Percentiles rank a stretch among this genome's conserved stretches.
Conservation (phyloP, 2,329 filamentous ascomycete genomes). For the Mycosphaerella sp. region DNA sequence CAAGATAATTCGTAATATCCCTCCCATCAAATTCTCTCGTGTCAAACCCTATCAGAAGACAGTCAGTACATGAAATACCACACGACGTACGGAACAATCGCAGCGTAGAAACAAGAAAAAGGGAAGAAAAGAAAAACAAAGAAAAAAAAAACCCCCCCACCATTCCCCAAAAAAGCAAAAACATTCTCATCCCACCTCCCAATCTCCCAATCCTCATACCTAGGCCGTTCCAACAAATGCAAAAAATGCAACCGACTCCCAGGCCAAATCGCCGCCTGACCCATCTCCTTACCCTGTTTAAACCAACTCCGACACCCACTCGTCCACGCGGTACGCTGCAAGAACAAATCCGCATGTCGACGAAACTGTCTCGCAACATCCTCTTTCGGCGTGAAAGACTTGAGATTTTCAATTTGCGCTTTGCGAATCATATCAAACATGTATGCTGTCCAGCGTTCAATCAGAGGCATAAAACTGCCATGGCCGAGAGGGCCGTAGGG, state of each 20-base stretch:
- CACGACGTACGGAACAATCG: background rate
- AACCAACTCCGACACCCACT: slow-evolving; percentile 34
- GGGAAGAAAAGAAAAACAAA: background rate
- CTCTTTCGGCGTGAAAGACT: slow-evolving; percentile 35
- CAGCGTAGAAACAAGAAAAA: background rate
- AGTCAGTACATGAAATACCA: background rate
- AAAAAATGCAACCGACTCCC: slow-evolving; percentile 37
- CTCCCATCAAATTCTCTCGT: slow-evolving; percentile 43
- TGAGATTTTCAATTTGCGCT: slow-evolving; percentile 39
- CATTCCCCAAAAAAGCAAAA: slow-evolving; percentile 40
- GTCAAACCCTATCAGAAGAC: slow-evolving; percentile 34
- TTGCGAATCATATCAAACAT: slow-evolving; percentile 38
- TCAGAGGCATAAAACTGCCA: slow-evolving; percentile 38
- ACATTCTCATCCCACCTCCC: slow-evolving; percentile 36
- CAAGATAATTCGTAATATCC: slow-evolving; percentile 44
- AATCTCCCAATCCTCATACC: slow-evolving; percentile 41
- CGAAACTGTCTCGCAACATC: slow-evolving; percentile 31
- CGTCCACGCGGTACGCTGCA: slow-evolving; percentile 36
- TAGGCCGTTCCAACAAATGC: slow-evolving; percentile 33
- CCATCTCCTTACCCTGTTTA: slow-evolving; percentile 35
- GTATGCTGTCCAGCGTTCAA: slow-evolving; percentile 38
- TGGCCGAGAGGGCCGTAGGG: slow-evolving; percentile 39
- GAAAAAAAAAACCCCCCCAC: slow-evolving; percentile 8
- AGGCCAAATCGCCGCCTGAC: slow-evolving; percentile 37
- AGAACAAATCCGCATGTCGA: slow-evolving; percentile 39